Percentiles rank a stretch among this genome's conserved stretches.
Conservation (phyloP, 352 stramenopile genomes). For the Blastocystis sp. region DNA sequence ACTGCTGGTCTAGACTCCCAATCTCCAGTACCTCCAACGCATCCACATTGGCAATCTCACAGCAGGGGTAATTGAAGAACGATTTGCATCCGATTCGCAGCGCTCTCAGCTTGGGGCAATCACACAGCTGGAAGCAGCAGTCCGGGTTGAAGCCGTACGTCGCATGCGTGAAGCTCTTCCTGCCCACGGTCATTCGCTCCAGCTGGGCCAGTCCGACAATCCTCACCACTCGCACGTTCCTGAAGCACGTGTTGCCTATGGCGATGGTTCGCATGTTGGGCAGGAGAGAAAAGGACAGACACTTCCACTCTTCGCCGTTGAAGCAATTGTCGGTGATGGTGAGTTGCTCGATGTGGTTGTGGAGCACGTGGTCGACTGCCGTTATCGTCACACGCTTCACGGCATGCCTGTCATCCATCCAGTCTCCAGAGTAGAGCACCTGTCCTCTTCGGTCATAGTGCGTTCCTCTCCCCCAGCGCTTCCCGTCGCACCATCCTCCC, state of each 20-base stretch:
- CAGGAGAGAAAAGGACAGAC: not conserved
- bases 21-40: no score
- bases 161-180: not conserved
- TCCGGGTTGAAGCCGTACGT: no score
- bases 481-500: not conserved
- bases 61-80: no score
- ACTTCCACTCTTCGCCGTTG: not conserved
- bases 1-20: no score
- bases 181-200: not conserved
- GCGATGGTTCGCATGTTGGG: not conserved
- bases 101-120: no score
- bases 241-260: not conserved
- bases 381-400: not conserved
- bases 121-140: no score
- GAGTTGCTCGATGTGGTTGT: not conserved
- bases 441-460: not conserved
- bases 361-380: not conserved
- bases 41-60: no score
- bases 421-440: not conserved
- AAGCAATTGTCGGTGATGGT: not conserved
- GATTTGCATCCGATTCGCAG: no score
- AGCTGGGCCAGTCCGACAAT: not conserved
- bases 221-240: not conserved
- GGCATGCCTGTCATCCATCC: not conserved
- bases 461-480: not conserved